Percentiles rank a stretch among this genome's conserved stretches.
These are phyloP conservation scores for Asterionellopsis glacialis DNA, from an alignment of 108 stramenopile genomes.

Conservation along the genomic window DNA sequence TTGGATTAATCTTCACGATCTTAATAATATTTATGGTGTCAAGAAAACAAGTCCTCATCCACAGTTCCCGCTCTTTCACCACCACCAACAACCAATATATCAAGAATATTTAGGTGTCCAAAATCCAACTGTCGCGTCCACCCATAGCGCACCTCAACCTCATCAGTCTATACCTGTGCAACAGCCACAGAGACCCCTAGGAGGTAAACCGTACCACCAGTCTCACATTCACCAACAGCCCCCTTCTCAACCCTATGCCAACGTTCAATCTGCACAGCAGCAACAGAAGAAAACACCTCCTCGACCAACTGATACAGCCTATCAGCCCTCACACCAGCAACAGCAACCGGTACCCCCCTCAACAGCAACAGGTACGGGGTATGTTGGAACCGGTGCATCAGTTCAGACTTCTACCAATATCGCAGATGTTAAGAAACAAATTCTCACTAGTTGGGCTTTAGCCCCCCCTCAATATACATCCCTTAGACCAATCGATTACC, in stretches of 20 bases:
- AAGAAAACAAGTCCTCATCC: neutral
- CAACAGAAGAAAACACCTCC: neutral
- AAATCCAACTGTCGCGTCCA: neutral
- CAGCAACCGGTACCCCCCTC: neutral
- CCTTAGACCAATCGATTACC: constrained; percentile 15
- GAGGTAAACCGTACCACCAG: constrained; percentile 1
- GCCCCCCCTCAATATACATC: constrained; percentile 12
- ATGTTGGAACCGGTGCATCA: neutral
- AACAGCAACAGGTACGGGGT: neutral
- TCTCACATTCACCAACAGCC: neutral
- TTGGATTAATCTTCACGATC: constrained; percentile 25
- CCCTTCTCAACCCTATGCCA: neutral
- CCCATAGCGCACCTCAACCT: neutral
- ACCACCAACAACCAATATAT: neutral
- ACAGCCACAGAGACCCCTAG: neutral
- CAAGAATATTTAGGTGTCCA: neutral
- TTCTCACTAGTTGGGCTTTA: constrained; percentile 23
- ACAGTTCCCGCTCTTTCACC: neutral
- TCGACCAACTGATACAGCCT: neutral
- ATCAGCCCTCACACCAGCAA: neutral
- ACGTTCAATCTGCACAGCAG: neutral
- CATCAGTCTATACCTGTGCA: neutral
- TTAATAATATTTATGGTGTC: constrained; percentile 13
- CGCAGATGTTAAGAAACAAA: constrained; percentile 9
- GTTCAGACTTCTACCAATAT: neutral